Evolutionary conservation across 202 grass and related monocot species (phyloP), one percentile per base, ranked within the genome.

Genomic region (Carex arenaria): DNA sequence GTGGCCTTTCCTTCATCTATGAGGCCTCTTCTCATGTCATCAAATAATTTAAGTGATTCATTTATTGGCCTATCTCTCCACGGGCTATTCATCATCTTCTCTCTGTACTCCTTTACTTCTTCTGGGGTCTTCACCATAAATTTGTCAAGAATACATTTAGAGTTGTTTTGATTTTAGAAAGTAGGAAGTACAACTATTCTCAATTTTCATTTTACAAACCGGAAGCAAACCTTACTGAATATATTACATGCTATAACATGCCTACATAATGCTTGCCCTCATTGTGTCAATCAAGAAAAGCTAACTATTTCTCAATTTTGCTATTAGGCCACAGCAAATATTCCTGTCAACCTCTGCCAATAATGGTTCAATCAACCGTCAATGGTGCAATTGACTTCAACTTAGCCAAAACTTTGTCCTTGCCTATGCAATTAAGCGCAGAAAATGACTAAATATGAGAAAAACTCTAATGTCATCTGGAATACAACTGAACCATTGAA

Each of bases 21-120:
- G 53, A 86, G 67, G 12, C 88, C 88, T 15, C 72, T 60, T 84
- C 34, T 86, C 88, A 89, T 90, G 36, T 90, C 84, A 59, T 86
- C 84, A 84, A 90, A 90, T 54, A 90, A 90, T 72, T 90, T 90
- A 28, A 90, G 63, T 73, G 84, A 90, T 84, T 90, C 88, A 26
- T 80, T 18, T 63, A 90, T 86, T 28, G 88, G 81, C 42, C 88
- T 86, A 74, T 86, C 88, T 70, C 88, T 84, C 88, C 88, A 90
- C 47, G 84, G 88, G 59, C 88, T 90, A 61, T 90, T 86, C 84
- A 67, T 80, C 81, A 72, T 84, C 55, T 86, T 86, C 74, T 90
- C 88, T 80, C 88, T 86, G 64, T 69, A 90, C 31, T 90, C 88
- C 80, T 86, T 90, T 4, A 90, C 61, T 90, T 85, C 82, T 73